phyloP scores from a whole-genome alignment of 306 rosid genomes.

The Dryas drummondii region DNA sequence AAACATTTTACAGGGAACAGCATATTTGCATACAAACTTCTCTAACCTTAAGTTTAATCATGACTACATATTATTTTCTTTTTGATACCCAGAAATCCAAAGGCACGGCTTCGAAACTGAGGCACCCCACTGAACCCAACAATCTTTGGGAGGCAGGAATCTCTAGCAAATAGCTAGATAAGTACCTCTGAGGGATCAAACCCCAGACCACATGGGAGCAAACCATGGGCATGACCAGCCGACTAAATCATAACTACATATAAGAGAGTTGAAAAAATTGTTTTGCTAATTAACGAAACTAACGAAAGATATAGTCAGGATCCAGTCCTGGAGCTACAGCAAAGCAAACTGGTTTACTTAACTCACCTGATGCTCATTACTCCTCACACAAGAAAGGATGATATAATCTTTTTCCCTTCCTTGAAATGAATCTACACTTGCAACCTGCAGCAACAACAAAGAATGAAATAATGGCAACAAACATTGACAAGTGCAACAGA shows the following conservation, averaged over 20 bases:
- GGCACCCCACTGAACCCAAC: no score
- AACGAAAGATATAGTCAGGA: neutral
- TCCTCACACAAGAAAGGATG: conserved; percentile 94
- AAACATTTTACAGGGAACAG: neutral
- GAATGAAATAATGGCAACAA: neutral
- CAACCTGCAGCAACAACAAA: conserved; percentile 67
- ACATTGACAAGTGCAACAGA: conserved; percentile 4
- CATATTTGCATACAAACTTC: neutral
- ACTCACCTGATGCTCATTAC: conserved; percentile 99
- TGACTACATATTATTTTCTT: neutral
- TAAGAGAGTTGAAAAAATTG: no score
- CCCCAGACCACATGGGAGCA: no score
- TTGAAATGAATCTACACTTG: conserved; percentile 98
- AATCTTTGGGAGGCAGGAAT: no score
- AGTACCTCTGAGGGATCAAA: no score
- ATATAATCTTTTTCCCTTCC: conserved; percentile 99
- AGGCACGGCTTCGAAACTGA: no score
- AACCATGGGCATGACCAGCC: no score
- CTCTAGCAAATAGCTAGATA: no score
- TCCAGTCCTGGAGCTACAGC: neutral
- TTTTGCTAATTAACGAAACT: no score
- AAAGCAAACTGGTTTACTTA: neutral
- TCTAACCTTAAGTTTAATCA: neutral
- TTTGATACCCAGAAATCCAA: no score
- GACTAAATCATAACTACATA: no score